phyloP scores from a whole-genome alignment of 768 basidiomycete genomes.

The Tricholoma sp. region DNA sequence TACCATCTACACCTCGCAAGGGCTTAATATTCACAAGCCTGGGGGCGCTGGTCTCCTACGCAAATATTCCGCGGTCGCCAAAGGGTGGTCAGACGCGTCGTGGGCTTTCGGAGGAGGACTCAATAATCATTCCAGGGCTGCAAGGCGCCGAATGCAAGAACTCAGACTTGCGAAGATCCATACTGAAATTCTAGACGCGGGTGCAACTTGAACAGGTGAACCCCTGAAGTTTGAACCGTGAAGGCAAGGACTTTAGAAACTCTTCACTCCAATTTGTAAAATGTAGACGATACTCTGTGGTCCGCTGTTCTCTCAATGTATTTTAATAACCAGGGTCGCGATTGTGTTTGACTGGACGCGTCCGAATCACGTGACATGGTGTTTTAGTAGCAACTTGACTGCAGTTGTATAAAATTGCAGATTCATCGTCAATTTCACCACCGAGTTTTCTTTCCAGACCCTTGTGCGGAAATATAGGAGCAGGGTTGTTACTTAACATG shows the following conservation, averaged over 20 bases:
- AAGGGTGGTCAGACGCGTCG: constrained; percentile 40
- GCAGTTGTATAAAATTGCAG: neutral
- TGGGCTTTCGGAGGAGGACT: constrained; percentile 69
- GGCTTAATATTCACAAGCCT: constrained; percentile 37
- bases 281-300: neutral
- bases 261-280: neutral
- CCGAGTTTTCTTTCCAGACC: constrained; percentile 1
- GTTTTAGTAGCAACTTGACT: constrained; percentile 9
- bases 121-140: constrained; percentile 66
- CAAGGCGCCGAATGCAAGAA: constrained; percentile 42
- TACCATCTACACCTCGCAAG: neutral
- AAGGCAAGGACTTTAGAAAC: neutral
- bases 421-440: constrained; percentile 5
- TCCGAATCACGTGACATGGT: constrained; percentile 14
- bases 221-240: neutral
- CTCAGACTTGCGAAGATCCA: constrained; percentile 42
- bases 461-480: constrained; percentile 5
- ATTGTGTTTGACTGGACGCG: constrained; percentile 11
- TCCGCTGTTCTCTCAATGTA: neutral
- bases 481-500: constrained; percentile 20
- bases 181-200: neutral
- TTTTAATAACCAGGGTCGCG: neutral
- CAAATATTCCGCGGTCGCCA: constrained; percentile 35
- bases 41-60: constrained; percentile 54
- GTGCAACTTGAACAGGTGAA: neutral